Percentiles rank a stretch among this genome's conserved stretches.
These are phyloP conservation scores for Cyberlindnera mycetangii DNA, from an alignment of 805 yeast species.

Conservation along the genomic window DNA sequence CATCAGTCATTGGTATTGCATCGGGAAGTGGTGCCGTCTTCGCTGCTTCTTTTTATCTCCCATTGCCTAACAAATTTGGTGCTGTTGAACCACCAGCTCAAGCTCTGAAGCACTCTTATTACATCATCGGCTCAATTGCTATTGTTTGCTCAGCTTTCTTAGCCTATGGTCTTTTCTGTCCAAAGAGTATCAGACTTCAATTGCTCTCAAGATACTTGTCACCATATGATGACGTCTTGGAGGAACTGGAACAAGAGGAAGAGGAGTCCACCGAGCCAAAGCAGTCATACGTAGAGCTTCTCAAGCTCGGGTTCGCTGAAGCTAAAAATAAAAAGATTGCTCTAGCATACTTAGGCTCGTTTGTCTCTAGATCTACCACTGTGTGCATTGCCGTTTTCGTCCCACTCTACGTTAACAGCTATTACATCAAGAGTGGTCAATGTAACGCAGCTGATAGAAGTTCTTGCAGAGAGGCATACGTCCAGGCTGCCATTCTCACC, in stretches of 20 bases:
- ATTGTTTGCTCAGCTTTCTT: conserved; percentile 38
- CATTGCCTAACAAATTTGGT: conserved; percentile 53
- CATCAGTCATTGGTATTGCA: conserved; percentile 59
- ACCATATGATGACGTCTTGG: conserved; percentile 33
- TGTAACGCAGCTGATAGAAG: conserved; percentile 40
- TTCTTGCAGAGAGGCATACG: conserved; percentile 60
- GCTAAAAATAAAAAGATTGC: conserved; percentile 48
- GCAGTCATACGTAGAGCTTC: conserved; percentile 37
- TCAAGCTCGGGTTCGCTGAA: conserved; percentile 45
- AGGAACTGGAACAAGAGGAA: conserved; percentile 31
- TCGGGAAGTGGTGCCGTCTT: conserved; percentile 69
- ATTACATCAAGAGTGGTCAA: conserved; percentile 47
- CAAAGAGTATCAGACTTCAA: conserved; percentile 31
- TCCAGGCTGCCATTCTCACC: conserved; percentile 62
- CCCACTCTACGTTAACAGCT: conserved; percentile 60
- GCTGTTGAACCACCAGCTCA: conserved; percentile 37
- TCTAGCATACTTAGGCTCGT: conserved; percentile 58
- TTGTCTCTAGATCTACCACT: conserved; percentile 62
- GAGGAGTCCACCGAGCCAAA: conserved; percentile 11
- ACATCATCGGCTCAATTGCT: conserved; percentile 43
- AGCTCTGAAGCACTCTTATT: conserved; percentile 47
- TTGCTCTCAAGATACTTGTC: conserved; percentile 22
- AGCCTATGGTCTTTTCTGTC: conserved; percentile 44
- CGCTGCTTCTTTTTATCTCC: conserved; percentile 51
- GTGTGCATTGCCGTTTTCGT: conserved; percentile 57